Conservation (phyloP, 1,139 yeast genomes). For the Yamadazyma aaseri region DNA sequence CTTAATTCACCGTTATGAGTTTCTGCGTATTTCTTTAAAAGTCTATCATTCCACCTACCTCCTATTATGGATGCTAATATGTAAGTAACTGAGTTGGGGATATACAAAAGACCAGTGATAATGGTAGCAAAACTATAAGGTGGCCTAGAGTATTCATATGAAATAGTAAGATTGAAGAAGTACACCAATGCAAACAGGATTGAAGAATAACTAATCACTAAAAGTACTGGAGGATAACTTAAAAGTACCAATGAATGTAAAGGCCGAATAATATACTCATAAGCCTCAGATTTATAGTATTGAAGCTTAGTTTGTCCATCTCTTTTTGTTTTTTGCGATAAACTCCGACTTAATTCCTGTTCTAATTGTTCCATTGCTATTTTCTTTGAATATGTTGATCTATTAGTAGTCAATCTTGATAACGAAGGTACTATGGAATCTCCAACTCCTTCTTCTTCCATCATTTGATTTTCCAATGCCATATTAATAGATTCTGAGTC, state of each 20-base stretch:
- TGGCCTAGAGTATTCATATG: conserved; percentile 55
- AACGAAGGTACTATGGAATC: conserved; percentile 41
- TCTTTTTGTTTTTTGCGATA: conserved; percentile 10
- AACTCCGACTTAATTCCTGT: conserved; percentile 21
- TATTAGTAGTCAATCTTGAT: conserved; percentile 35
- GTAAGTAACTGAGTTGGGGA: conserved; percentile 81
- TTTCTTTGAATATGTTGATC: conserved; percentile 32
- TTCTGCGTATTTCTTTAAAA: conserved; percentile 53
- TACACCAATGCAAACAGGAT: conserved; percentile 68
- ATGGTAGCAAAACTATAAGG: conserved; percentile 73
- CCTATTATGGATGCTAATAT: conserved; percentile 71
- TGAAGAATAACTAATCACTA: conserved; percentile 64
- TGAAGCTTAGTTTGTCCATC: conserved; percentile 13
- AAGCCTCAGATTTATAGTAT: conserved; percentile 22
- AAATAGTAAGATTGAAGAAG: conserved; percentile 71
- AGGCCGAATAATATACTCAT: conserved; percentile 48
- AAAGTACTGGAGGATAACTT: conserved; percentile 68
- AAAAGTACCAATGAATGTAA: conserved; percentile 51
- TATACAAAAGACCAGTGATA: conserved; percentile 71
- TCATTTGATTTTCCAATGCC: background rate
- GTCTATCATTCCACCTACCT: conserved; percentile 74
- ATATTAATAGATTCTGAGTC: background rate
- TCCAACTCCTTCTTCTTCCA: conserved; percentile 26
- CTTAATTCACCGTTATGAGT: conserved; percentile 61
- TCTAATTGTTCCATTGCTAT: conserved; percentile 24